Base-by-base conservation (phyloP, 208 protist species). In the Phytomonas sp. region DNA sequence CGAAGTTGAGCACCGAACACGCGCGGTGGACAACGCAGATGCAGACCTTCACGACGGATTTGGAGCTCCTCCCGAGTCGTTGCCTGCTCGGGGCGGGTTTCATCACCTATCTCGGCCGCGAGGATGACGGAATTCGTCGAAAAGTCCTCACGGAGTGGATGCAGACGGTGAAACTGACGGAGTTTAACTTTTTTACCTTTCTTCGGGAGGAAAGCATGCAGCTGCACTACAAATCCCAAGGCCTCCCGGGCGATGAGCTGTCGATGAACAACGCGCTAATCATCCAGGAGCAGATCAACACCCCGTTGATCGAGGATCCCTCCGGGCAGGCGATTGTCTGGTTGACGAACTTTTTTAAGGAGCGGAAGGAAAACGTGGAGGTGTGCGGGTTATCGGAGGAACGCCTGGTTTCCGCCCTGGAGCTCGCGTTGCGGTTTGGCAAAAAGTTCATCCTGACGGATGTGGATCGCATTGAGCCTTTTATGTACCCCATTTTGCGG, bases 261-360 rank as follows among this genome's bases (percentile, higher is more conserved):
- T 98, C 96, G 3, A 91, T 98, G 82, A 97, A 99, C 78, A 99
- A 99, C 80, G 97, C 97, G n/a, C 87, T 99, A 34, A 83, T 98
- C 9, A 97, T 99, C 65, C 79, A 97, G 60, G 84, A 97, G 68
- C 83, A 95, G 66, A 81, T 92, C 28, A 74, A 71, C 61, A 95
- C 89, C 66, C 95, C 97, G 29, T 84, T 99, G 62, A 97, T 99
- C 71, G 93, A 99, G 71, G 98, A 99, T 77, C 97, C 98, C 11
- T 94, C 96, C 0, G 86, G 87, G 11, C 92, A 97, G 75, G 96
- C 96, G 20, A 69, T 88, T 9, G 75, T 76, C 29, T 99, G 98
- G 98, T 83, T 99, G n/a, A 61, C 81, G 62, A 82, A 75, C 15
- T 78, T 97, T 73, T 73, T 98, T 56, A 96, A 94, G 77, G 79